Base-by-base conservation (phyloP, 305 asterid genomes). In the Nicotiana rustica region DNA sequence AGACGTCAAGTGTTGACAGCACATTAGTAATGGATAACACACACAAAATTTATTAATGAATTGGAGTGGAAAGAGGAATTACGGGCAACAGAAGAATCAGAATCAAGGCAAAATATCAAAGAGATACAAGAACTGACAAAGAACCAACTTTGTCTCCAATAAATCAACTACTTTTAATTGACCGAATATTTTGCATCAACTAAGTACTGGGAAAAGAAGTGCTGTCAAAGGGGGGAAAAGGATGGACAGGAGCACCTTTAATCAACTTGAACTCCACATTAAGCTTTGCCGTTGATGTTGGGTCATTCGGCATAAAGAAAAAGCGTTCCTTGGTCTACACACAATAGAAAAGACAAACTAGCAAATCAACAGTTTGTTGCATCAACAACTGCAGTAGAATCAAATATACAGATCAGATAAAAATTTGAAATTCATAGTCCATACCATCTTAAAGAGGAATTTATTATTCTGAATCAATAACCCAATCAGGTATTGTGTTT, bases 211-310 rank as follows among this genome's bases (percentile, higher is more conserved):
- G 78, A 70, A 69, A 6, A 33, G 57, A n/a, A 35, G 29, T 9
- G 17, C 13, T 73, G 18, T 21, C 38, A 62, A 61, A 64, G 77
- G 56, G 56, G 71, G 67, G 41, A 17, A 86, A 79, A 67, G 56
- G 71, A 10, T 57, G 67, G 49, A 29, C 82, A 78, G 44, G 77
- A 66, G 83, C 88, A 94, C 99, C 98, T 93, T 85, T 93, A 65
- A 96, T 90, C 77, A 60, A 81, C 90, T 86, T 92, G 86, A 94
- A 93, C 85, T 94, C 99, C 88, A 93, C 94, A 78, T 90, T 96
- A 29, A 94, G 89, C 94, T 83, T 93, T 77, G 82, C 38, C 55
- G 91, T 73, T 21, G 96, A 91, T 75, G 84, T 90, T 52, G 92
- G 93, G 83, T 94, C 98, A 81, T 87, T 90, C 5, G 98, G 91